phyloP scores from a whole-genome alignment of 176 grass and related monocot genomes.

The Eragrostis nindensis region DNA sequence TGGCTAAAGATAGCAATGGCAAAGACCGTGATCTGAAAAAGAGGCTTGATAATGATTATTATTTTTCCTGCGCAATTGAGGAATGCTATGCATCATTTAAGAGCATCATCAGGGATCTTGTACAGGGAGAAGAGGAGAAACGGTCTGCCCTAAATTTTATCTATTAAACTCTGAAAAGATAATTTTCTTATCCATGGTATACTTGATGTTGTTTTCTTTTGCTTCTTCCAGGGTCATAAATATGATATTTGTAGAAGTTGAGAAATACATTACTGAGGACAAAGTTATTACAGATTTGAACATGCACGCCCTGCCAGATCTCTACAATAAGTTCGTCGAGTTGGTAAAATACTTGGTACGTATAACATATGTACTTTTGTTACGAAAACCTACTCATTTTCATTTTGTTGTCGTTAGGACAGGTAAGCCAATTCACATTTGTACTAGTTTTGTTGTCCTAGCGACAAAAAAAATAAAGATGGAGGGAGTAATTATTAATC shows the following conservation, averaged over 20 bases:
- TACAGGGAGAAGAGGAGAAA: constrained; percentile 69
- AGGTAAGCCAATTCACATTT: no score
- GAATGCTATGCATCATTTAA: constrained; percentile 89
- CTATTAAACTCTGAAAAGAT: constrained; percentile 34
- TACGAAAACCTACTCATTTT: constrained; percentile 16
- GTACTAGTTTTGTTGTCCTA: no score
- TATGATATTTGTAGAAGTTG: constrained; percentile 69
- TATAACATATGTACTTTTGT: constrained; percentile 17
- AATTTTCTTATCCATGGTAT: constrained; percentile 16
- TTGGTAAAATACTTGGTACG: constrained; percentile 84
- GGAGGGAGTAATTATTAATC: not conserved
- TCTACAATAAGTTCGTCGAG: constrained; percentile 66
- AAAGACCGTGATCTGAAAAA: constrained; percentile 79
- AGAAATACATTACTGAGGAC: constrained; percentile 50
- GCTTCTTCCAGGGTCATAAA: constrained; percentile 71
- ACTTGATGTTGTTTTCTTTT: constrained; percentile 38
- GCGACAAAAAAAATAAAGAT: no score
- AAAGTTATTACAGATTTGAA: constrained; percentile 70
- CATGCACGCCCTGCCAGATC: constrained; percentile 71
- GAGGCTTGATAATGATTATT: constrained; percentile 72
- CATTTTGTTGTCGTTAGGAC: no score
- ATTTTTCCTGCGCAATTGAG: constrained; percentile 80
- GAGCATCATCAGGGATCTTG: constrained; percentile 74
- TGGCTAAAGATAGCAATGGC: constrained; percentile 84
- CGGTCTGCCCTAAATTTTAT: constrained; percentile 44